A percentile compares a stretch with the other conserved stretches of the same genome.
Conservation (phyloP, 805 yeast species). For the Yarrowia sp. region DNA sequence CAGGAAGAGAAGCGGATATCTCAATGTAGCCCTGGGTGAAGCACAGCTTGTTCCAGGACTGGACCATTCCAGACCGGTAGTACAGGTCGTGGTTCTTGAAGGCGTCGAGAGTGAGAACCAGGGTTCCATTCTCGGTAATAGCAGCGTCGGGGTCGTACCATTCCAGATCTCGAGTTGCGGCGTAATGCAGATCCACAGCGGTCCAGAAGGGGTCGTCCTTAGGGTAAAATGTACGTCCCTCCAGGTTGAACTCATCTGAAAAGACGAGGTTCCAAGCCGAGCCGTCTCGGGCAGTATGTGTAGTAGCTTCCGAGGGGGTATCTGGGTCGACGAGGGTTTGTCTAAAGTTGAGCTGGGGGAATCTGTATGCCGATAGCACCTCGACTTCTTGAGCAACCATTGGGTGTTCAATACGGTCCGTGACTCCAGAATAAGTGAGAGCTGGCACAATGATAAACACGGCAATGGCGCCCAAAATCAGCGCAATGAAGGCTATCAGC, state of each 20-base stretch:
- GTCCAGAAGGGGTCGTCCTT: constrained; percentile 92
- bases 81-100: constrained; percentile 70
- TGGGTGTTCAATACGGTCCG: constrained; percentile 63
- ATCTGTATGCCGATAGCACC: constrained; percentile 84
- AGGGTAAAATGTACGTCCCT: constrained; percentile 83
- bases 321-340: constrained; percentile 63
- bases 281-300: constrained; percentile 58
- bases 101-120: constrained; percentile 73
- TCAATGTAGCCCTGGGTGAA: constrained; percentile 81
- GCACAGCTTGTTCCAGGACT: constrained; percentile 88
- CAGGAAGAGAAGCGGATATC: constrained; percentile 73
- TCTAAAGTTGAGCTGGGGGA: constrained; percentile 75
- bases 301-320: constrained; percentile 54
- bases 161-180: constrained; percentile 84
- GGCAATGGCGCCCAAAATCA: constrained; percentile 62
- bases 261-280: constrained; percentile 72
- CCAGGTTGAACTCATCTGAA: constrained; percentile 85
- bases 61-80: constrained; percentile 89
- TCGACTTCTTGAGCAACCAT: constrained; percentile 72
- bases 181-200: constrained; percentile 79
- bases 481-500: constrained; percentile 44
- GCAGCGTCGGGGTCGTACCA: constrained; percentile 95
- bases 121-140: constrained; percentile 69
- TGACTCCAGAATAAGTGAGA: constrained; percentile 68
- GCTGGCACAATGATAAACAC: constrained; percentile 79